These are phyloP conservation scores for Allodekkera sacchari DNA, from an alignment of 805 yeast species.

Conservation along the genomic window DNA sequence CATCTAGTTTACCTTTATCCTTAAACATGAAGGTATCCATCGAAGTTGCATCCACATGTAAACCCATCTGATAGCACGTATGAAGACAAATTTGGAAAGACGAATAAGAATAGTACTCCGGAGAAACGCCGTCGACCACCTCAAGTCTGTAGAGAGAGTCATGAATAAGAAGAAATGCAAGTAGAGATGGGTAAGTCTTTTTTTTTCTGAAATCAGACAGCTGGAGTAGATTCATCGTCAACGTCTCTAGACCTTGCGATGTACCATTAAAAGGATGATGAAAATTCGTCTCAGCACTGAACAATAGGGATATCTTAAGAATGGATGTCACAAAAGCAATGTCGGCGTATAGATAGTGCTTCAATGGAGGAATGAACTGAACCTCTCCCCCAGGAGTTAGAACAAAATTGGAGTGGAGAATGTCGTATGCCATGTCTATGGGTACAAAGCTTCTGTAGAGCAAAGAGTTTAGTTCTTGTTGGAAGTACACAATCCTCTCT, in stretches of 20 bases:
- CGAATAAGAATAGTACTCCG: slow-evolving; percentile 5
- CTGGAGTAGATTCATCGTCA: slow-evolving; percentile 6
- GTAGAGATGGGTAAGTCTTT: slow-evolving; percentile 3
- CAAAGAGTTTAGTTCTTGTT: slow-evolving; percentile 6
- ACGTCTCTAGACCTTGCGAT: slow-evolving; percentile 4
- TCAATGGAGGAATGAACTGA: slow-evolving; percentile 5
- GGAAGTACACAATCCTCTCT: slow-evolving; percentile 8
- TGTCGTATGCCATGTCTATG: slow-evolving; percentile 4
- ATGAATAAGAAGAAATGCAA: slow-evolving; percentile 5
- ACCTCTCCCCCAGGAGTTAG: slow-evolving; percentile 1
- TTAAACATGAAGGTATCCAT: slow-evolving; percentile 1
- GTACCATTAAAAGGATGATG: not conserved
- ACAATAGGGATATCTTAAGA: slow-evolving; percentile 6
- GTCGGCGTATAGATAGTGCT: slow-evolving; percentile 6
- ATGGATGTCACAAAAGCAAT: slow-evolving; percentile 8
- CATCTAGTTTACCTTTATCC: not conserved
- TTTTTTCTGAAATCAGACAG: slow-evolving; percentile 7
- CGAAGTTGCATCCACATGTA: slow-evolving; percentile 4
- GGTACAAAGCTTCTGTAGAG: slow-evolving; percentile 8
- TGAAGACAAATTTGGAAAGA: slow-evolving; percentile 5
- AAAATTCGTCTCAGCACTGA: slow-evolving; percentile 2
- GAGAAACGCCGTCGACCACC: not conserved
- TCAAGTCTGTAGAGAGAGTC: slow-evolving; percentile 3
- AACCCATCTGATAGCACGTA: slow-evolving; percentile 5
- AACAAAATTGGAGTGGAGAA: slow-evolving; percentile 6